Conservation (phyloP, 176 grass and related monocot species). For the Poa pratensis region DNA sequence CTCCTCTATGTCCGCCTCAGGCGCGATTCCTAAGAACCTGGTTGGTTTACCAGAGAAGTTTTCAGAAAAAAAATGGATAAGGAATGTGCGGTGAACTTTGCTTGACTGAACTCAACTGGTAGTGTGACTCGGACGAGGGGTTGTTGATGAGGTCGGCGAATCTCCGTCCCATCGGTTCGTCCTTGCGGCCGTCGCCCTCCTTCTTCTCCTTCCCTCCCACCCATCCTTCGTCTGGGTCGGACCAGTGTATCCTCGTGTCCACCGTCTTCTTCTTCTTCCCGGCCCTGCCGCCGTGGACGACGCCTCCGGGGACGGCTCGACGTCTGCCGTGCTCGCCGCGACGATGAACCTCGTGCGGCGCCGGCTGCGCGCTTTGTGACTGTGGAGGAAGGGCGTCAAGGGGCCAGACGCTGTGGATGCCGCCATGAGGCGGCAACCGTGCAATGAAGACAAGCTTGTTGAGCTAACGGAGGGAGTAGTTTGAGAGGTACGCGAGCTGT, state of each 20-base stretch:
- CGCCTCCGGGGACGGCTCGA: slow-evolving; percentile 41
- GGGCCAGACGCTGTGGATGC: slow-evolving; percentile 57
- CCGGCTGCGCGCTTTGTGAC: neutral
- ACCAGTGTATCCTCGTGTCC: slow-evolving; percentile 98
- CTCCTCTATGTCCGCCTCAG: slow-evolving; percentile 80
- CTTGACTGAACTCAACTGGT: slow-evolving; percentile 56
- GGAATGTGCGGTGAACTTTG: neutral
- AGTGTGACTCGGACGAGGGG: slow-evolving; percentile 66
- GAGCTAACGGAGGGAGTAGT: neutral
- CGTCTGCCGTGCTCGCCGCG: slow-evolving; percentile 37
- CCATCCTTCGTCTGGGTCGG: slow-evolving; percentile 83
- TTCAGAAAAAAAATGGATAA: neutral
- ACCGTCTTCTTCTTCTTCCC: slow-evolving; percentile 65
- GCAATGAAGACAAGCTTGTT: neutral
- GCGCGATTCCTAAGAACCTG: slow-evolving; percentile 72
- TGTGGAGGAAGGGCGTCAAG: slow-evolving; percentile 47
- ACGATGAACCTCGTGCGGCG: slow-evolving; percentile 4
- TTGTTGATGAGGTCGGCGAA: slow-evolving; percentile 87
- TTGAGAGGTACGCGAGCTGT: neutral
- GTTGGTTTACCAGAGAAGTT: slow-evolving; percentile 1
- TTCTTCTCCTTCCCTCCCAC: slow-evolving; percentile 63
- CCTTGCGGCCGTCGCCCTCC: slow-evolving; percentile 31
- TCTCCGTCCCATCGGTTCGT: slow-evolving; percentile 48
- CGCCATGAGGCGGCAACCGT: slow-evolving; percentile 29
- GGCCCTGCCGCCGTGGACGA: slow-evolving; percentile 1